These are phyloP conservation scores for Cordia subcordata DNA, from an alignment of 257 asterid species.

Conservation along the genomic window DNA sequence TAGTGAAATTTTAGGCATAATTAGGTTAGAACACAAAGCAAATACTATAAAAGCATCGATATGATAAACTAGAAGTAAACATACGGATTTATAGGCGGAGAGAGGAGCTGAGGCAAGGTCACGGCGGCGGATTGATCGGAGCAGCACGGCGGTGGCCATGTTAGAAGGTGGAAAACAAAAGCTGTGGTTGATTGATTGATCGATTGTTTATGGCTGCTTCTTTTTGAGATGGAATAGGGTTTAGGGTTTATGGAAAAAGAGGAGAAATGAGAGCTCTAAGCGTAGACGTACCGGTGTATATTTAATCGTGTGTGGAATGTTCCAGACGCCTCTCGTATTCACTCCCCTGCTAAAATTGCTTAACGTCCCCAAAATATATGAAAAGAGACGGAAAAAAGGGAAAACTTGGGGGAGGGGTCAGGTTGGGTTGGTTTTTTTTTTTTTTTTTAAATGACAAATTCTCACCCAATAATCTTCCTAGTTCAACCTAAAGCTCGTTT, in stretches of 20 bases:
- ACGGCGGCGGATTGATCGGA: slow-evolving; percentile 65
- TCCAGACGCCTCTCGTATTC: not conserved
- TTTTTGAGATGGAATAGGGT: slow-evolving; percentile 19
- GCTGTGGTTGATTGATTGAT: not conserved
- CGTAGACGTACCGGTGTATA: not conserved
- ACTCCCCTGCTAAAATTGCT: too few species aligned
- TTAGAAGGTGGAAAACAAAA: not conserved
- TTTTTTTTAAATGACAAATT: too few species aligned
- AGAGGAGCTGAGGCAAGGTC: slow-evolving; percentile 41
- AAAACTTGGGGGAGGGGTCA: too few species aligned
- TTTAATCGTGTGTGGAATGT: slow-evolving; percentile 1
- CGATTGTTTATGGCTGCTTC: not conserved
- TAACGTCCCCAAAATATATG: too few species aligned
- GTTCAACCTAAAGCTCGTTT: too few species aligned
- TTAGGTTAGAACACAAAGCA: not conserved
- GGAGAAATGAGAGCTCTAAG: not conserved
- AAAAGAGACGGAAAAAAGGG: too few species aligned
- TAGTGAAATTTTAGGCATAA: not conserved
- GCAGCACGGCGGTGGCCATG: slow-evolving; percentile 56
- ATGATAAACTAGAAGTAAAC: not conserved
- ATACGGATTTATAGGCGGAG: slow-evolving; percentile 40
- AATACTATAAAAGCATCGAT: not conserved
- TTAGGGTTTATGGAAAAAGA: slow-evolving; percentile 35
- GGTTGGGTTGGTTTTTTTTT: too few species aligned
- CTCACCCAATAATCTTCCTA: too few species aligned